Conservation (phyloP, 495 filamentous ascomycete species). For the Aspergillus asperescens region DNA sequence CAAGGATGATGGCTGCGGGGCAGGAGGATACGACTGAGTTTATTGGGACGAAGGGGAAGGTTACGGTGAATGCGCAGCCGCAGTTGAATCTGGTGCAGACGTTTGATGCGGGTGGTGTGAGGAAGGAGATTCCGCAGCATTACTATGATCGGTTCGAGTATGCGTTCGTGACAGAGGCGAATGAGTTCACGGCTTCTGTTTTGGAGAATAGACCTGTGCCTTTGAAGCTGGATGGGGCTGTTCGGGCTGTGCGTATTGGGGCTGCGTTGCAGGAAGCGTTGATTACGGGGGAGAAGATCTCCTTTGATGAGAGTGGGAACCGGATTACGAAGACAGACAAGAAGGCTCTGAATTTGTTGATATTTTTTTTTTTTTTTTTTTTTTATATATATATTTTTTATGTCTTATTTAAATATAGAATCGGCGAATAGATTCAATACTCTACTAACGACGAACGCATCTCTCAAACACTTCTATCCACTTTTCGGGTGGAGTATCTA, state of each 20-base stretch:
- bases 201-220: slow-evolving; percentile 50
- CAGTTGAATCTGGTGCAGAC: slow-evolving; percentile 48
- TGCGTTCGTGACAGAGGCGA: slow-evolving; percentile 58
- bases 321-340: slow-evolving; percentile 31
- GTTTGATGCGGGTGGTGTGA: slow-evolving; percentile 43
- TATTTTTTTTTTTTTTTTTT: no score
- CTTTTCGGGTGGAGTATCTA: no score
- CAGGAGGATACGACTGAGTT: slow-evolving; percentile 62
- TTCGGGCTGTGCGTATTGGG: slow-evolving; percentile 57
- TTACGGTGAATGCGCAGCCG: slow-evolving; percentile 53
- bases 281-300: slow-evolving; percentile 53
- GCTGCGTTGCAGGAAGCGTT: slow-evolving; percentile 55
- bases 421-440: no score
- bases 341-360: no score
- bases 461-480: no score
- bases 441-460: no score
- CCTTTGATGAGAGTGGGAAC: slow-evolving; percentile 45
- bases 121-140: slow-evolving; percentile 50
- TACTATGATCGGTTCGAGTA: slow-evolving; percentile 60
- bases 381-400: no score
- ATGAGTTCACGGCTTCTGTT: slow-evolving; percentile 52
- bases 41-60: slow-evolving; percentile 57
- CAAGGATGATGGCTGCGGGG: slow-evolving; percentile 59
- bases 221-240: slow-evolving; percentile 48
- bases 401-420: no score